These are phyloP conservation scores for Verticillium albo-atrum DNA, from an alignment of 2,329 filamentous ascomycete genomes.

Conservation along the genomic window DNA sequence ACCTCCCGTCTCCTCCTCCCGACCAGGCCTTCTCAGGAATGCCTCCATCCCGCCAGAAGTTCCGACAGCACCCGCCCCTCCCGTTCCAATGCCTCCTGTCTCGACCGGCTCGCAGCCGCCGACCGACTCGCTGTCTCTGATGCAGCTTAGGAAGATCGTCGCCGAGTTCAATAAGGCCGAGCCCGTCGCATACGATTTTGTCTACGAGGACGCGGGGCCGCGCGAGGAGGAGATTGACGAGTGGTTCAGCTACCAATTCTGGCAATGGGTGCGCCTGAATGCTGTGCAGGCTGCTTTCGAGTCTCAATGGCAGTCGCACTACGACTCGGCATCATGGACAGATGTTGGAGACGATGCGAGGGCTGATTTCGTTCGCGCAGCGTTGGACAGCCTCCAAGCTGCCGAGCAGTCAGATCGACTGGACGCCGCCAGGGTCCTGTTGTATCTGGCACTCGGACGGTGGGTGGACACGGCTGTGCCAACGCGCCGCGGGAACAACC, in stretches of 20 bases:
- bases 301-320: conserved; percentile 61
- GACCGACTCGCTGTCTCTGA: conserved; percentile 68
- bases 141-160: conserved; percentile 69
- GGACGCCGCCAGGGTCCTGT: conserved; percentile 51
- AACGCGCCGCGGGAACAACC: conserved; percentile 30
- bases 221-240: conserved; percentile 91
- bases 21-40: conserved; percentile 16
- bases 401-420: conserved; percentile 44
- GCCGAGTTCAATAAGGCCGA: conserved; percentile 68
- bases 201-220: conserved; percentile 66
- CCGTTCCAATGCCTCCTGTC: conserved; percentile 14
- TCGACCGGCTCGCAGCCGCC: conserved; percentile 35
- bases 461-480: conserved; percentile 65
- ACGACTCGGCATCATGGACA: conserved; percentile 57
- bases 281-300: conserved; percentile 74
- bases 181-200: conserved; percentile 78
- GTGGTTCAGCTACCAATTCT: conserved; percentile 92
- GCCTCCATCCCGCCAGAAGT: conserved; percentile 16
- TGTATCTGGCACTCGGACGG: conserved; percentile 62
- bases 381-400: conserved; percentile 40
- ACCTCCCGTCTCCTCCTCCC: conserved; percentile 14
- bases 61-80: conserved; percentile 11
- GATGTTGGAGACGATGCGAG: conserved; percentile 54
- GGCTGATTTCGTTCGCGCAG: conserved; percentile 51
- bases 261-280: conserved; percentile 76